Percentiles rank a stretch among this genome's conserved stretches.
Conservation (phyloP, 257 asterid genomes). For the Gentiana macrophylla region DNA sequence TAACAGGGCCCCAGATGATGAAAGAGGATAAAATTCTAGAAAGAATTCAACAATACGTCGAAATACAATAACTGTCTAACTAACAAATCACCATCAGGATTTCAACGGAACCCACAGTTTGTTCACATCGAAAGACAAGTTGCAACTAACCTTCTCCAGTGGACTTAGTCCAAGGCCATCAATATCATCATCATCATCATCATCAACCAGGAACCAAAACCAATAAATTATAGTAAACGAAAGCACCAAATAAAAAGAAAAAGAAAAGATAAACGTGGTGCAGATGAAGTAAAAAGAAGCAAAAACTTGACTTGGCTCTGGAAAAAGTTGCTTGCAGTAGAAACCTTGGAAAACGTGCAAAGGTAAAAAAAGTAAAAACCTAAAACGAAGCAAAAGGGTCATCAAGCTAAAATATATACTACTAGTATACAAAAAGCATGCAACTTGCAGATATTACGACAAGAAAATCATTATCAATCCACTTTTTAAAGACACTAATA, state of each 20-base stretch:
- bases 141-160: no score
- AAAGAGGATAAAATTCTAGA: no score
- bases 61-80: no score
- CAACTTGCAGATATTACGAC: neutral
- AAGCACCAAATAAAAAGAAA: neutral
- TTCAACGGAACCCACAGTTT: no score
- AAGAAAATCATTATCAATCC: no score
- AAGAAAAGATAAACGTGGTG: neutral
- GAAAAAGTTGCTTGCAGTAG: neutral
- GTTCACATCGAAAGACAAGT: no score
- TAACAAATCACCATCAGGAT: no score
- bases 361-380: slow-evolving; percentile 1
- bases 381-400: slow-evolving; percentile 3
- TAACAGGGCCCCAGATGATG: no score
- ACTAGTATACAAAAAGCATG: no score
- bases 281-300: neutral
- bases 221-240: no score
- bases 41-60: no score
- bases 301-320: neutral
- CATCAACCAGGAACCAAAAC: neutral
- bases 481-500: no score
- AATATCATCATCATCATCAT: neutral
- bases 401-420: neutral
- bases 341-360: slow-evolving; percentile 2
- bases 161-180: slow-evolving; percentile 2